Conservation (phyloP, 345 rosid species). For the Rhodamnia argentea region DNA sequence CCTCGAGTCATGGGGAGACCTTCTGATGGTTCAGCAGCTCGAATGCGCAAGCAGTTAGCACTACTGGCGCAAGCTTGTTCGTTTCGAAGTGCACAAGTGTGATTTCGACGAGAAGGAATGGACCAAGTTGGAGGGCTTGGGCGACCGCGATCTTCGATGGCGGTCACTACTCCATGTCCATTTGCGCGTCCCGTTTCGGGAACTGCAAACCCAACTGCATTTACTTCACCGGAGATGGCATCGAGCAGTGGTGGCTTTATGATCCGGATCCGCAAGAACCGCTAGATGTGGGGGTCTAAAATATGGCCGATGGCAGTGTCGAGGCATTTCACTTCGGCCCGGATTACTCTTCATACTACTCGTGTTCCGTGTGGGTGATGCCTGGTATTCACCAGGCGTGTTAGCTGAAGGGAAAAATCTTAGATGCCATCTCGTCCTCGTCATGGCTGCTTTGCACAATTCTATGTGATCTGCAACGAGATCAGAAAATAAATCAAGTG, state of each 20-base stretch:
- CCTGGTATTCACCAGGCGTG: neutral
- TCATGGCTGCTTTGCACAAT: no score
- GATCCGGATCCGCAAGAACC: neutral
- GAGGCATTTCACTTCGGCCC: neutral
- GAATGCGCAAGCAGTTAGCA: neutral
- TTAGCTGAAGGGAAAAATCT: neutral
- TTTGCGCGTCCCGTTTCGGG: neutral
- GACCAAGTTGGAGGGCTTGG: neutral
- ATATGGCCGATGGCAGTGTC: neutral
- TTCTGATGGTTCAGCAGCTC: neutral
- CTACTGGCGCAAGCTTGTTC: neutral
- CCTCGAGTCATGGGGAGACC: neutral
- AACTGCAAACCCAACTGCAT: neutral
- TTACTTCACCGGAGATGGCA: neutral
- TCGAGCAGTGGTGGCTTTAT: neutral
- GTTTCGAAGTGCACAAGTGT: neutral
- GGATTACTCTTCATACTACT: neutral
- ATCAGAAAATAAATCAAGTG: neutral
- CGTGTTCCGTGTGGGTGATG: neutral
- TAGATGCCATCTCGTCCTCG: no score
- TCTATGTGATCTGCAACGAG: neutral
- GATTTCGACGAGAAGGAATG: neutral
- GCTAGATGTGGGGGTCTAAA: neutral
- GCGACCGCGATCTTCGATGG: neutral
- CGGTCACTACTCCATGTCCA: neutral